Percentiles rank a stretch among this genome's conserved stretches.
These are phyloP conservation scores for Calonectria pseudoturangicola DNA, from an alignment of 2,329 filamentous ascomycete genomes.

Conservation along the genomic window DNA sequence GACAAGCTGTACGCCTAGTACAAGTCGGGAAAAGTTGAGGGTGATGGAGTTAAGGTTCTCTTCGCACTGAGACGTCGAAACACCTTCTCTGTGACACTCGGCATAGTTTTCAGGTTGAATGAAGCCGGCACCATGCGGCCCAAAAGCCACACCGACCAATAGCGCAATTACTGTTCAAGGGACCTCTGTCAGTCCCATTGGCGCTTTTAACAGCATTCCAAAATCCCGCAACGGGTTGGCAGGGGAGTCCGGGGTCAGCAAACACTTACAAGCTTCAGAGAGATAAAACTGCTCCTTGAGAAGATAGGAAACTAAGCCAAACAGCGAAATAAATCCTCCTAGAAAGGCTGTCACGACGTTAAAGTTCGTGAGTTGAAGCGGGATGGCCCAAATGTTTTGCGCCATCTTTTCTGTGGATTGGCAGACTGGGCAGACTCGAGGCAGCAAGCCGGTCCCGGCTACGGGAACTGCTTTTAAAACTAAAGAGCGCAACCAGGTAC, in stretches of 20 bases:
- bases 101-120: constrained; percentile 87
- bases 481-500: background rate
- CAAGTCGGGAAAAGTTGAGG: constrained; percentile 88
- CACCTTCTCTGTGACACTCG: constrained; percentile 52
- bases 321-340: constrained; percentile 92
- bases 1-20: constrained; percentile 92
- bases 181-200: constrained; percentile 1
- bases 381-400: constrained; percentile 57
- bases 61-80: constrained; percentile 57
- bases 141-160: constrained; percentile 85
- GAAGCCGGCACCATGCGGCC: constrained; percentile 84
- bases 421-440: background rate
- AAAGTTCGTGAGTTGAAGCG: constrained; percentile 82
- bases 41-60: constrained; percentile 82
- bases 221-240: constrained; percentile 18
- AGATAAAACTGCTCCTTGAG: constrained; percentile 93
- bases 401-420: constrained; percentile 39
- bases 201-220: constrained; percentile 13
- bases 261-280: constrained; percentile 86
- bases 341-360: constrained; percentile 88
- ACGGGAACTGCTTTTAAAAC: background rate
- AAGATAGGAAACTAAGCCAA: constrained; percentile 91
- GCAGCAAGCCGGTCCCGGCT: background rate
- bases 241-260: constrained; percentile 15
- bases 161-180: constrained; percentile 83